Conservation (phyloP, 495 filamentous ascomycete genomes). For the Daldinia decipiens region DNA sequence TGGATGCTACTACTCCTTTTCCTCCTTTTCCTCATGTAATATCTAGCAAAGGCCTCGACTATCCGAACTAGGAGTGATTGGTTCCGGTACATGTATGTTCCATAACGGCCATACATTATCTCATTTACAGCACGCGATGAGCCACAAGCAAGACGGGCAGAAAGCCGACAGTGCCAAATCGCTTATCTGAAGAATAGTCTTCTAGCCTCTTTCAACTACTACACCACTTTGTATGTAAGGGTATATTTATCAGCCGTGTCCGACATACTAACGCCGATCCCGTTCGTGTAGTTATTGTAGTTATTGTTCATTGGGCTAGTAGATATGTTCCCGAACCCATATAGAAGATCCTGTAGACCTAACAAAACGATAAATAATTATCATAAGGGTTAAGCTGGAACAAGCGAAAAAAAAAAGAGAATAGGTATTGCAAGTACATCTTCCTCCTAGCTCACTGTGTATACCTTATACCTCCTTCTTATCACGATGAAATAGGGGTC, state of each 20-base stretch:
- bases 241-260: constrained; percentile 33
- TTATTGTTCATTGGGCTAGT: not conserved
- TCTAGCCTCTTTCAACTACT: not conserved
- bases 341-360: constrained; percentile 7
- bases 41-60: not conserved
- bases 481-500: constrained; percentile 13
- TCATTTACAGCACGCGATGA: constrained; percentile 3
- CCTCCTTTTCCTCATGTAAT: not conserved
- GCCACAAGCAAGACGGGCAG: not conserved
- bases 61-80: constrained; percentile 1
- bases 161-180: not conserved
- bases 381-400: not conserved
- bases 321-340: not conserved
- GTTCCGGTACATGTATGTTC: not conserved
- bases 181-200: constrained; percentile 10
- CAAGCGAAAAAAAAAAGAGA: too few species aligned
- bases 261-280: not conserved
- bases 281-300: not conserved
- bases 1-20: not conserved
- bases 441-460: not conserved
- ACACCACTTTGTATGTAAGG: constrained; percentile 2
- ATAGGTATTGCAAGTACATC: too few species aligned
- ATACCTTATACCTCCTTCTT: not conserved
- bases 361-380: not conserved
- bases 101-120: not conserved